phyloP scores from a whole-genome alignment of 495 filamentous ascomycete genomes.

The Niebla homalea region DNA sequence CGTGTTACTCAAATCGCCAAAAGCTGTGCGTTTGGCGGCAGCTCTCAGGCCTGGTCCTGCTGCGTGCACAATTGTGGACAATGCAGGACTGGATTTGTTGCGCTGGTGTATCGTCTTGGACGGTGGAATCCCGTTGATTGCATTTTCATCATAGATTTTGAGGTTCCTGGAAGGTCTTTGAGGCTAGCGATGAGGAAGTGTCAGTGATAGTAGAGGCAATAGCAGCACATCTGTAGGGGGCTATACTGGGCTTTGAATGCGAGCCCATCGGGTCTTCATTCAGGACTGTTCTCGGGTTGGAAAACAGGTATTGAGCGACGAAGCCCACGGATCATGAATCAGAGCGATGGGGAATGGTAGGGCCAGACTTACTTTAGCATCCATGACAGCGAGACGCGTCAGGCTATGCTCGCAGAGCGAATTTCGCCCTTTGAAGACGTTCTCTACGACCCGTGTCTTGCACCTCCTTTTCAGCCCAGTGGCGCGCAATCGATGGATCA shows the following conservation, averaged over 20 bases:
- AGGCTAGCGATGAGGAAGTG: conserved; percentile 40
- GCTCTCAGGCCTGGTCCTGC: conserved; percentile 49
- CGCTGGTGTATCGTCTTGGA: conserved; percentile 59
- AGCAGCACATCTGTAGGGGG: neutral
- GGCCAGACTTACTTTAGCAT: conserved; percentile 25
- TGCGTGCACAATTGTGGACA: conserved; percentile 41
- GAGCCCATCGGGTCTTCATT: neutral
- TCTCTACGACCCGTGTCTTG: neutral
- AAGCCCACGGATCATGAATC: too few relatives aligned
- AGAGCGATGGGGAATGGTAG: too few relatives aligned
- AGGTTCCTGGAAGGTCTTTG: conserved; percentile 51
- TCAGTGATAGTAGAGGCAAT: conserved; percentile 4
- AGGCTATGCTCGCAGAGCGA: neutral
- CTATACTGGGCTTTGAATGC: neutral
- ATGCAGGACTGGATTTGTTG: conserved; percentile 65
- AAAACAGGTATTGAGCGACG: too few relatives aligned
- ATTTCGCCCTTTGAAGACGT: neutral
- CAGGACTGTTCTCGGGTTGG: neutral
- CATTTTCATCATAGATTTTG: conserved; percentile 65
- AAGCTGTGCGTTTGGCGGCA: conserved; percentile 58
- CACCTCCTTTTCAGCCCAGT: neutral
- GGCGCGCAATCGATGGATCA: too few relatives aligned
- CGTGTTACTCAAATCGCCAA: conserved; percentile 71
- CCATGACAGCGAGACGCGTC: conserved; percentile 20
- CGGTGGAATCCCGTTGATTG: conserved; percentile 32